A percentile compares a stretch with the other conserved stretches of the same genome.
Evolutionary conservation across 768 basidiomycete species (phyloP).

Genomic region (Boletus patriciae): DNA sequence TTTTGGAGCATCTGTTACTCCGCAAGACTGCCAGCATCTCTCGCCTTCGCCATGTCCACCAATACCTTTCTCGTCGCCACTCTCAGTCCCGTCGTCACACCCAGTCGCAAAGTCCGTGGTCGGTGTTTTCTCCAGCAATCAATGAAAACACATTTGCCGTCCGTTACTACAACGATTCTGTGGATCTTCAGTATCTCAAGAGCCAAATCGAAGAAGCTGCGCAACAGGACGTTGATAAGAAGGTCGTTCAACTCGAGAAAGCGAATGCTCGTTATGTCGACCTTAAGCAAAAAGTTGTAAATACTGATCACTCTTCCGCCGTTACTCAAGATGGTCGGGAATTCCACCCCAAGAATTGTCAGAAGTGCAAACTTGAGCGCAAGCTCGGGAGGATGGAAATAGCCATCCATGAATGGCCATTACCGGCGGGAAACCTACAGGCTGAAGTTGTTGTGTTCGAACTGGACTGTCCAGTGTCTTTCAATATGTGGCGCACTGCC

Average conservation of each 20-base stretch:
- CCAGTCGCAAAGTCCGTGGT: slow-evolving; percentile 27
- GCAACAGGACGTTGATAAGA: slow-evolving; percentile 18
- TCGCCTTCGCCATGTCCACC: slow-evolving; percentile 28
- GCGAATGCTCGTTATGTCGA: slow-evolving; percentile 23
- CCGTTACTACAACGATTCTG: slow-evolving; percentile 35
- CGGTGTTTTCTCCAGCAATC: slow-evolving; percentile 36
- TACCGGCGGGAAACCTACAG: slow-evolving; percentile 31
- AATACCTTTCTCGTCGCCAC: slow-evolving; percentile 36
- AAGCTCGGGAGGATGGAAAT: slow-evolving; percentile 33
- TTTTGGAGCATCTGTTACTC: slow-evolving; percentile 46
- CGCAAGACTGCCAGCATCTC: slow-evolving; percentile 28
- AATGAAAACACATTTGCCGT: slow-evolving; percentile 31
- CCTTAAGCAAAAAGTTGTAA: slow-evolving; percentile 14
- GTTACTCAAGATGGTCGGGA: slow-evolving; percentile 4
- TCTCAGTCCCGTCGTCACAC: slow-evolving; percentile 23
- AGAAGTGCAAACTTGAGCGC: slow-evolving; percentile 31
- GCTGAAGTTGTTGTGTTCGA: slow-evolving; percentile 43
- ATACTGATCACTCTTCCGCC: background rate
- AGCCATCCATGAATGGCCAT: slow-evolving; percentile 46
- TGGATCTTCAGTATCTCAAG: slow-evolving; percentile 27
- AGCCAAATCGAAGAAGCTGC: slow-evolving; percentile 33
- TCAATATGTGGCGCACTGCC: slow-evolving; percentile 44
- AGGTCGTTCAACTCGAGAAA: slow-evolving; percentile 30
- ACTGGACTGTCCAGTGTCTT: slow-evolving; percentile 38
- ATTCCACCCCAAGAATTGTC: slow-evolving; percentile 18